phyloP scores from a whole-genome alignment of 2,329 filamentous ascomycete genomes.

The Anisogramma anomala region DNA sequence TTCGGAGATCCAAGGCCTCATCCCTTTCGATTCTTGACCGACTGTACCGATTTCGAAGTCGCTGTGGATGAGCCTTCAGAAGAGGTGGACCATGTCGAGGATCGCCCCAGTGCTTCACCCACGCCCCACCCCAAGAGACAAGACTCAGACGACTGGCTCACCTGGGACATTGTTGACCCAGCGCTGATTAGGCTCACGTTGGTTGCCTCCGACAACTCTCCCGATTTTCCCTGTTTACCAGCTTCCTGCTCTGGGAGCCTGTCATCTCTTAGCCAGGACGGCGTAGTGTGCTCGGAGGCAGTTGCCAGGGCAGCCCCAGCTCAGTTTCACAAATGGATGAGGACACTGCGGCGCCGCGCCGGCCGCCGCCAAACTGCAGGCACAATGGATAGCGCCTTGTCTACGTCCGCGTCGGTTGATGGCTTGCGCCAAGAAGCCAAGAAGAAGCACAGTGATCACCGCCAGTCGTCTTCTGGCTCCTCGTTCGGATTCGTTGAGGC shows the following conservation, averaged over 20 bases:
- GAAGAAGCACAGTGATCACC: constrained; percentile 26
- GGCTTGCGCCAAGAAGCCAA: constrained; percentile 14
- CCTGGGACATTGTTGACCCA: constrained; percentile 12
- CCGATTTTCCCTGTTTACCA: background rate
- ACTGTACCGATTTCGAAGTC: background rate
- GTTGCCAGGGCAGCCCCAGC: constrained; percentile 10
- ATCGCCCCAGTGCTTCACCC: background rate
- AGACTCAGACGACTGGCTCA: constrained; percentile 8
- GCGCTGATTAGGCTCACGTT: constrained; percentile 11
- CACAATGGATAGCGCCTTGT: constrained; percentile 20
- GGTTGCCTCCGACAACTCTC: constrained; percentile 7
- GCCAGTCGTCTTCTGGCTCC: constrained; percentile 56
- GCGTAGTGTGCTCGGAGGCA: background rate
- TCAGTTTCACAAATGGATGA: constrained; percentile 65
- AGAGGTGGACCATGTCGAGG: background rate
- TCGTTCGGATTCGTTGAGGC: constrained; percentile 72
- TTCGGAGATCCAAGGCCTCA: background rate
- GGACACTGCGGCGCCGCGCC: constrained; percentile 50
- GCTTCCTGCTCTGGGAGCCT: background rate
- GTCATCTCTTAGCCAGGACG: background rate
- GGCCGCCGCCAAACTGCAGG: constrained; percentile 29
- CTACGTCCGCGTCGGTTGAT: constrained; percentile 23
- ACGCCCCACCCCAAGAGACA: background rate
- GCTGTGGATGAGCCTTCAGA: background rate
- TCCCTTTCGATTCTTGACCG: background rate